Base-by-base conservation (phyloP, 1,139 yeast species). In the Hemisphaericaspora xylanilytica region DNA sequence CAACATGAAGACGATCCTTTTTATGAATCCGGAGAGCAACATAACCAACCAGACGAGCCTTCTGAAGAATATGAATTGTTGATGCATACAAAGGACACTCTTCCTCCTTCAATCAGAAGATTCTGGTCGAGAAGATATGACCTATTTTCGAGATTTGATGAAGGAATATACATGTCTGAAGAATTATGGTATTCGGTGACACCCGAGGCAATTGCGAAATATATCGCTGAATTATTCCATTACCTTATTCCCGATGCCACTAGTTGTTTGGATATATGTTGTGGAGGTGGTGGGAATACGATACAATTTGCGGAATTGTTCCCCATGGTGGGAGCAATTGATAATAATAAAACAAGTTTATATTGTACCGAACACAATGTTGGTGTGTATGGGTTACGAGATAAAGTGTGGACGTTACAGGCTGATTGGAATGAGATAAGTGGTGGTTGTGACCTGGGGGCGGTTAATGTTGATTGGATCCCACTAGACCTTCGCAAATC, bases 231-330 rank as follows among this genome's bases (percentile, higher is more conserved):
- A 36, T 72, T 83, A 42, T 61, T 83, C 16, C 59, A 51, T 32
- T 40, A 50, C 9, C 42, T 66, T 11, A 40, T 70, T 3, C 65
- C 89, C 0, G 53, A 69, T 0, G 74, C 81, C 1, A 52, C 55
- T 2, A 60, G 66, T 1, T 55, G 76, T 0, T 52, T 81, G 38
- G 98, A 92, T 55, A 75, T 88, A 4, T 90, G 90, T 54, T 85
- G 96, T 49, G 99, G 99, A 0, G 97, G 95, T 2, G 98, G 97
- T 0, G 98, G 98, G 0, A 92, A 92, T 56, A 68, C 89, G 1
- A 86, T 89, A 30, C 96, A 88, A 51, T 81, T 92, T 60, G 90
- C 92, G 1, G 58, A 67, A 34, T 54, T 55, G 13, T 85, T 84
- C 50, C 73, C 74, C 2, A 52, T 58, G 16, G 87, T 82, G 0